A percentile compares a stretch with the other conserved stretches of the same genome.
Conservation (phyloP, 164 flowering plant genomes). For the Vitis cinerea region DNA sequence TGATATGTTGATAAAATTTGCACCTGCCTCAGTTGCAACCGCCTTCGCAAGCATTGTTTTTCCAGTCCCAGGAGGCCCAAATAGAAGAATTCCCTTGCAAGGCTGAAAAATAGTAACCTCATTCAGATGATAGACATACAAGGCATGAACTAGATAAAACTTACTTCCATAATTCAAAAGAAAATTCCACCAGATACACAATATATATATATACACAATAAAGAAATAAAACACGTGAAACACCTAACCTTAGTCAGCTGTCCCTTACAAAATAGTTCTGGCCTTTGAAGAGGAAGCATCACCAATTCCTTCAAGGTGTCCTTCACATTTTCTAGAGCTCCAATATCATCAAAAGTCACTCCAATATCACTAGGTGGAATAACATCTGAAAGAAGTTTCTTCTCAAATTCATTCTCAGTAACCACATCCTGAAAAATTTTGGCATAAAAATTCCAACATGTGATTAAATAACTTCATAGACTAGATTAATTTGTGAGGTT, state of each 20-base stretch:
- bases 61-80: constrained; percentile 99
- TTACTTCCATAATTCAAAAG: background rate
- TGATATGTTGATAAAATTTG: constrained; percentile 92
- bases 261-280: constrained; percentile 89
- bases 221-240: background rate
- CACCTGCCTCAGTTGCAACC: constrained; percentile 97
- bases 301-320: constrained; percentile 95
- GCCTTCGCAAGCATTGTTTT: constrained; percentile 99
- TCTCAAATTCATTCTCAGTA: constrained; percentile 95
- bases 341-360: constrained; percentile 92
- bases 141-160: background rate
- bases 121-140: constrained; percentile 4
- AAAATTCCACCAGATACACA: background rate
- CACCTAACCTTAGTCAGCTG: constrained; percentile 80
- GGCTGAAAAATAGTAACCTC: constrained; percentile 49
- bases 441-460: background rate
- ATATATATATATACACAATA: background rate
- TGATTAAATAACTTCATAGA: background rate
- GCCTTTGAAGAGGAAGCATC: constrained; percentile 97
- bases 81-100: constrained; percentile 89
- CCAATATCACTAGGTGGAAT: constrained; percentile 96
- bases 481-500: background rate
- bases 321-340: constrained; percentile 88
- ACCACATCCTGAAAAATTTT: constrained; percentile 73
- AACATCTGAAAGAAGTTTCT: constrained; percentile 85